Evolutionary conservation across 495 filamentous ascomycete genomes (phyloP).

Genomic region (Neurospora sp.): DNA sequence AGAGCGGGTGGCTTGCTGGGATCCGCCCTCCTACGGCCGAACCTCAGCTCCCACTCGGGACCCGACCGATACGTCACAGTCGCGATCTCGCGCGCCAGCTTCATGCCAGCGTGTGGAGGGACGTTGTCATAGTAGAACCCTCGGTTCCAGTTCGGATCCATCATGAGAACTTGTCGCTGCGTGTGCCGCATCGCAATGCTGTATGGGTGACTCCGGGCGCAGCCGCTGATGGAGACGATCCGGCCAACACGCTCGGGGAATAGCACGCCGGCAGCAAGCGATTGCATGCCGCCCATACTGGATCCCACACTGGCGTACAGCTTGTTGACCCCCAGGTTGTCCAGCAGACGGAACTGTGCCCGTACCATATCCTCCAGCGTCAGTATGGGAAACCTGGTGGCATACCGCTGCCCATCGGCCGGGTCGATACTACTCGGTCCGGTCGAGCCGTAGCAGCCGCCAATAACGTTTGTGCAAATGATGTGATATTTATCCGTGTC

Average conservation of each 20-base stretch:
- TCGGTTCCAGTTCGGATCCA: slow-evolving; percentile 95
- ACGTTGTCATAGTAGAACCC: slow-evolving; percentile 88
- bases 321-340: slow-evolving; percentile 64
- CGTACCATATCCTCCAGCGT: slow-evolving; percentile 98
- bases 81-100: slow-evolving; percentile 92
- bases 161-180: slow-evolving; percentile 96
- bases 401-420: slow-evolving; percentile 77
- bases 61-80: slow-evolving; percentile 96
- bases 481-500: slow-evolving; percentile 89
- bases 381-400: slow-evolving; percentile 91
- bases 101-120: slow-evolving; percentile 93
- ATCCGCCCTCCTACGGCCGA: slow-evolving; percentile 82
- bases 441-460: slow-evolving; percentile 93
- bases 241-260: slow-evolving; percentile 73
- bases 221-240: slow-evolving; percentile 86
- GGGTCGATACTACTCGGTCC: slow-evolving; percentile 85
- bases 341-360: slow-evolving; percentile 85
- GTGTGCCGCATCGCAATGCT: slow-evolving; percentile 99
- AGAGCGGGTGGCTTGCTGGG: slow-evolving; percentile 76
- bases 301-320: slow-evolving; percentile 89
- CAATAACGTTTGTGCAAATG: slow-evolving; percentile 94
- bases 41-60: slow-evolving; percentile 95
- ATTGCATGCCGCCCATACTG: slow-evolving; percentile 99
- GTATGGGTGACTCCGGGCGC: slow-evolving; percentile 91
- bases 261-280: slow-evolving; percentile 77